phyloP scores from a whole-genome alignment of 257 asterid genomes.

The Rauvolfia tetraphylla region DNA sequence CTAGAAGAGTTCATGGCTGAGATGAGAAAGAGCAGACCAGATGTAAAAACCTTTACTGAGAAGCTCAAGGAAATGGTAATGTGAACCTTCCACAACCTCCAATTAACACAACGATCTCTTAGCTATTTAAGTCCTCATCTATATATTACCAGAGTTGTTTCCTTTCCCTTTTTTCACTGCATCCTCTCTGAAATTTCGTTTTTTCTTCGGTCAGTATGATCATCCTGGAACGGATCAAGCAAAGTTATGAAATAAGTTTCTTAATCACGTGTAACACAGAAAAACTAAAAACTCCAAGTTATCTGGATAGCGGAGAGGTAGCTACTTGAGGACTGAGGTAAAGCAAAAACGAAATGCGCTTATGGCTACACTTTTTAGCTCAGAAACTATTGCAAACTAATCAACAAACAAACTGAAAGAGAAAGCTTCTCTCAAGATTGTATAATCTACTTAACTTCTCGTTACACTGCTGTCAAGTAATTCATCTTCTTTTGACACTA shows the following conservation, averaged over 20 bases:
- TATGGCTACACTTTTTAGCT: background rate
- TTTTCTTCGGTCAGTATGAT: background rate
- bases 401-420: background rate
- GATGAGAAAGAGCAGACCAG: constrained; percentile 21
- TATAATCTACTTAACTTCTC: background rate
- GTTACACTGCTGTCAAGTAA: background rate
- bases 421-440: background rate
- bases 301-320: no score
- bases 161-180: background rate
- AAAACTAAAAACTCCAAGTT: no score
- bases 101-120: background rate
- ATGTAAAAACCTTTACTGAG: constrained; percentile 27
- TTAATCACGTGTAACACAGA: background rate
- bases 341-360: background rate
- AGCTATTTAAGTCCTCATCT: background rate
- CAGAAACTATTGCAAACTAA: background rate
- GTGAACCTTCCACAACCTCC: background rate
- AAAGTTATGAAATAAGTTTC: background rate
- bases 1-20: constrained; percentile 33
- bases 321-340: background rate
- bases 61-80: constrained; percentile 56
- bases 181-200: background rate
- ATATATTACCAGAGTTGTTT: background rate
- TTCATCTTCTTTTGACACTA: constrained; percentile 5
- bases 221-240: background rate